Conservation (phyloP, 2,329 filamentous ascomycete genomes). For the Epichloe elymi region DNA sequence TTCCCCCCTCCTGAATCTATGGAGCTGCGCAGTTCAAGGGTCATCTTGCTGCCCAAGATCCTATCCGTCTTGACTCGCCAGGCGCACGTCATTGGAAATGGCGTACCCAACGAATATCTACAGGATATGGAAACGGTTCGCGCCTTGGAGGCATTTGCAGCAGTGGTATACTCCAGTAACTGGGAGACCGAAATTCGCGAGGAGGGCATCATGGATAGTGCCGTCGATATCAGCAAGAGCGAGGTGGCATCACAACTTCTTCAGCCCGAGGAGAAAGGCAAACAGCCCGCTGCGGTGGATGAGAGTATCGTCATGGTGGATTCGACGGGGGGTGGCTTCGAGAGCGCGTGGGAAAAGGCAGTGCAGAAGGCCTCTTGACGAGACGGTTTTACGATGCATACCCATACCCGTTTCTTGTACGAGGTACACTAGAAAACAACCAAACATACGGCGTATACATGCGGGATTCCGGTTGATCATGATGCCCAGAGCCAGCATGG, state of each 20-base stretch:
- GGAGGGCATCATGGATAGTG: slow-evolving; percentile 28
- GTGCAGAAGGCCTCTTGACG: slow-evolving; percentile 15
- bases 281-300: slow-evolving; percentile 20
- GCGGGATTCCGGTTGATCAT: neutral
- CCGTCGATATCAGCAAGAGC: slow-evolving; percentile 18
- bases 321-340: slow-evolving; percentile 36
- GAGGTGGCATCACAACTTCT: slow-evolving; percentile 10
- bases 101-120: slow-evolving; percentile 57
- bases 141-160: slow-evolving; percentile 72
- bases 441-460: neutral
- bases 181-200: slow-evolving; percentile 54
- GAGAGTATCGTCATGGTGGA: slow-evolving; percentile 40
- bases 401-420: neutral
- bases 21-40: slow-evolving; percentile 44
- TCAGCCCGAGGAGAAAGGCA: slow-evolving; percentile 12
- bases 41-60: slow-evolving; percentile 65
- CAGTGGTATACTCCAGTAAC: slow-evolving; percentile 78
- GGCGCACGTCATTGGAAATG: slow-evolving; percentile 77
- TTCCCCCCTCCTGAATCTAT: slow-evolving; percentile 36
- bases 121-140: slow-evolving; percentile 63
- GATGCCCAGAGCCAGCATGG: neutral
- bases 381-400: neutral
- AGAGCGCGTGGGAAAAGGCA: slow-evolving; percentile 59
- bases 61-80: slow-evolving; percentile 83
- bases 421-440: neutral